Evolutionary conservation across 75 land plant species (phyloP).

Genomic region (Larix kaempferi): DNA sequence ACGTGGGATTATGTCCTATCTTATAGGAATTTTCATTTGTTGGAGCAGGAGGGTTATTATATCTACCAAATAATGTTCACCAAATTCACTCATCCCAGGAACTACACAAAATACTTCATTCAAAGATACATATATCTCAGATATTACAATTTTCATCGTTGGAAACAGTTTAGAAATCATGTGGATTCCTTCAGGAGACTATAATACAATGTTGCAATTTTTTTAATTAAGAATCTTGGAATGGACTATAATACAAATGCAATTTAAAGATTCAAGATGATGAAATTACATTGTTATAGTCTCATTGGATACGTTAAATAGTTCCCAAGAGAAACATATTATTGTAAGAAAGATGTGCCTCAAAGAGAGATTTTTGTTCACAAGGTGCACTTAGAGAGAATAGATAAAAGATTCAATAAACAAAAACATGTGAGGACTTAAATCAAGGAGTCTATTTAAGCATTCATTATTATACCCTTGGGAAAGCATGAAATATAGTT

Average conservation of each 20-base stretch:
- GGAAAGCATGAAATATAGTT: not conserved
- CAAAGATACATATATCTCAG: slow-evolving; percentile 70
- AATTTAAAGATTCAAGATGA: too few relatives aligned
- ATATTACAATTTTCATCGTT: slow-evolving; percentile 74
- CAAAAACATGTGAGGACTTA: not conserved
- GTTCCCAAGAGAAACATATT: too few relatives aligned
- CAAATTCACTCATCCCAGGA: slow-evolving; percentile 69
- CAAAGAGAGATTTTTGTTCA: too few relatives aligned
- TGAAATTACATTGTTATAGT: too few relatives aligned
- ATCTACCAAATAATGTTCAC: slow-evolving; percentile 48
- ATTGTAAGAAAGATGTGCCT: too few relatives aligned
- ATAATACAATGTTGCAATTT: not conserved
- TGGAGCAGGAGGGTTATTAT: too few relatives aligned
- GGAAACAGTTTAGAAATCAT: slow-evolving; percentile 71
- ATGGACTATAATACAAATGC: too few relatives aligned
- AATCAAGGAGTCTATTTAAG: not conserved
- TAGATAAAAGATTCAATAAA: not conserved
- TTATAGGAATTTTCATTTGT: too few relatives aligned
- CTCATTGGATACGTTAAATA: too few relatives aligned
- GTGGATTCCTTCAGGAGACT: slow-evolving; percentile 92
- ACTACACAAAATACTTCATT: slow-evolving; percentile 66
- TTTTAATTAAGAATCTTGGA: too few relatives aligned
- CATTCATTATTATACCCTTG: not conserved
- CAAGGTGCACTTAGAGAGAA: too few relatives aligned
- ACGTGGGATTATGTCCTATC: too few relatives aligned